Percentiles rank a stretch among this genome's conserved stretches.
Conservation (phyloP, 2,329 filamentous ascomycete species). For the Ophiognomonia clavigignenti-juglandacearum region DNA sequence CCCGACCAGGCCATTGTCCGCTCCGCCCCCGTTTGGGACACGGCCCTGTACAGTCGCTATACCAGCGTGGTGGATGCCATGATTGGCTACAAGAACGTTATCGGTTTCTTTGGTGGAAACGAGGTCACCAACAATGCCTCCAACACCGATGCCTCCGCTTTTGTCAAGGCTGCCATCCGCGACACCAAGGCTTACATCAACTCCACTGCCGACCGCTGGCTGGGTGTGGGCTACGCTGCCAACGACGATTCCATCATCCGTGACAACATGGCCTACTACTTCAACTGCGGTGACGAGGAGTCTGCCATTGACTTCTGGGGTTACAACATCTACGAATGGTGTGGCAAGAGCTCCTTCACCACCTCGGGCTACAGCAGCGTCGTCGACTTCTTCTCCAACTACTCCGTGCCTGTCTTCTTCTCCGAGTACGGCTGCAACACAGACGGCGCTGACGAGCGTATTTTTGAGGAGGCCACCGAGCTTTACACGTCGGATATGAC, state of each 20-base stretch:
- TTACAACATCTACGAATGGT: slow-evolving; percentile 99
- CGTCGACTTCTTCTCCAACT: slow-evolving; percentile 80
- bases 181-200: slow-evolving; percentile 95
- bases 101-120: slow-evolving; percentile 98
- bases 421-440: slow-evolving; percentile 97
- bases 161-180: slow-evolving; percentile 95
- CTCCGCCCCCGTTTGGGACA: slow-evolving; percentile 72
- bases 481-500: slow-evolving; percentile 82
- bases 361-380: slow-evolving; percentile 77
- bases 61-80: slow-evolving; percentile 77
- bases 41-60: slow-evolving; percentile 75
- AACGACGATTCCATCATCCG: slow-evolving; percentile 87
- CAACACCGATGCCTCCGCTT: slow-evolving; percentile 88
- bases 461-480: slow-evolving; percentile 78
- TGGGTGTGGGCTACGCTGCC: slow-evolving; percentile 93
- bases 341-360: slow-evolving; percentile 73
- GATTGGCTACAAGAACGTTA: slow-evolving; percentile 78
- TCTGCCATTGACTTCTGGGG: slow-evolving; percentile 91
- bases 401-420: slow-evolving; percentile 95
- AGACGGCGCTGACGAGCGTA: slow-evolving; percentile 58
- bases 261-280: slow-evolving; percentile 79
- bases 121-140: slow-evolving; percentile 86
- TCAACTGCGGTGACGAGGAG: slow-evolving; percentile 73
- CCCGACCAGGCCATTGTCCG: slow-evolving; percentile 83
- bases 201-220: slow-evolving; percentile 66